Evolutionary conservation across 805 yeast genomes (phyloP).

Genomic region (Kazachstania taianensis): DNA sequence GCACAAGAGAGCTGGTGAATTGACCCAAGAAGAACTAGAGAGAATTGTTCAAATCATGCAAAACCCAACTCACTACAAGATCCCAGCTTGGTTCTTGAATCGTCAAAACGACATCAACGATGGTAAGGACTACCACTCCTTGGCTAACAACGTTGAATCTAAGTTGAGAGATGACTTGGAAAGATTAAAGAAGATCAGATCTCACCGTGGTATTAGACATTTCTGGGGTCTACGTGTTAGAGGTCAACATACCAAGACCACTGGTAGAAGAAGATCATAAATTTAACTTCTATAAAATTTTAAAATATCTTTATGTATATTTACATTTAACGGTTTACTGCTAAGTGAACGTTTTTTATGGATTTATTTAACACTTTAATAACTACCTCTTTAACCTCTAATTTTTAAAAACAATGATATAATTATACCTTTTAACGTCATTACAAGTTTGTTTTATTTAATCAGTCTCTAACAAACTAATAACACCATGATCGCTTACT

Average conservation of each 20-base stretch:
- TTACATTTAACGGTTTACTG: background rate
- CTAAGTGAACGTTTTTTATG: too few species aligned
- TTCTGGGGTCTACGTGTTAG: conserved; percentile 99
- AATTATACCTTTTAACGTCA: too few species aligned
- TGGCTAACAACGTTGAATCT: conserved; percentile 98
- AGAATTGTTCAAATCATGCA: conserved; percentile 99
- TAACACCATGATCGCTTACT: too few species aligned
- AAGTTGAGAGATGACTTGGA: conserved; percentile 99
- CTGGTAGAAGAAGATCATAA: conserved; percentile 77
- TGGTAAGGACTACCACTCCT: conserved; percentile 98
- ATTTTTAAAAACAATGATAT: too few species aligned
- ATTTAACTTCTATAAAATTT: too few species aligned
- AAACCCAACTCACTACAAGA: conserved; percentile 98
- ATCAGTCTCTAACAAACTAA: too few species aligned
- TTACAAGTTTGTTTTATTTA: too few species aligned
- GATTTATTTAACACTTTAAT: too few species aligned
- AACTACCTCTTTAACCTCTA: too few species aligned
- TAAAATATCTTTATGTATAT: conserved; percentile 1
- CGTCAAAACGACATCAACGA: conserved; percentile 97
- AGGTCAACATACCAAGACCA: conserved; percentile 99
- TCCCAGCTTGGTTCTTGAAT: conserved; percentile 99
- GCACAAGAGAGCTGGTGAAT: conserved; percentile 99
- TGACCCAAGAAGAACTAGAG: conserved; percentile 99
- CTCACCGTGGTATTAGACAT: conserved; percentile 99
- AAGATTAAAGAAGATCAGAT: conserved; percentile 99